Evolutionary conservation across 306 rosid genomes (phyloP).

Genomic region (Lablab purpureus): DNA sequence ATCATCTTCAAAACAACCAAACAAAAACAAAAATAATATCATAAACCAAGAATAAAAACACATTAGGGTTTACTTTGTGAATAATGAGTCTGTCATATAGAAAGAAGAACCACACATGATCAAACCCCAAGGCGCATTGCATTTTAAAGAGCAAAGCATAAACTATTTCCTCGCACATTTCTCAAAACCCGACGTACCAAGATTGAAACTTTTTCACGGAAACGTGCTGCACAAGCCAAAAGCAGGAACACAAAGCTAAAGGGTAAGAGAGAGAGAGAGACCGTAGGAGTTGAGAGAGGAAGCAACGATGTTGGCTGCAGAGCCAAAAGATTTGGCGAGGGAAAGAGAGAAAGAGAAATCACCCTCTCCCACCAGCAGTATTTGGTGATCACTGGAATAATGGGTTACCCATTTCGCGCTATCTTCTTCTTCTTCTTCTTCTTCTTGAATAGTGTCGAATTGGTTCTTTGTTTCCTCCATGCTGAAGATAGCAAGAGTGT

Average conservation of each 20-base stretch:
- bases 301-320: slow-evolving; percentile 57
- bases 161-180: not conserved
- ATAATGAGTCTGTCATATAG: not conserved
- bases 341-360: slow-evolving; percentile 66
- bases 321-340: slow-evolving; percentile 55
- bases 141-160: not conserved
- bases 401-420: slow-evolving; percentile 50
- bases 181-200: not conserved
- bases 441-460: not conserved
- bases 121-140: not conserved
- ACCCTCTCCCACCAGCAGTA: slow-evolving; percentile 68
- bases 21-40: not conserved
- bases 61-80: not conserved
- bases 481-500: not conserved
- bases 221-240: not conserved
- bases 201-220: slow-evolving; percentile 4
- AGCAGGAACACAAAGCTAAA: not conserved
- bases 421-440: not conserved
- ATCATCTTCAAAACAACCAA: not conserved
- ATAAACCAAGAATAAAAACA: not conserved
- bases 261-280: slow-evolving; percentile 6
- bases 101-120: not conserved
- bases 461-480: not conserved
- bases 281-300: slow-evolving; percentile 58
- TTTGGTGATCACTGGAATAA: slow-evolving; percentile 58